Evolutionary conservation across 768 basidiomycete genomes (phyloP).

Genomic region (Coprinopsis cinerea): DNA sequence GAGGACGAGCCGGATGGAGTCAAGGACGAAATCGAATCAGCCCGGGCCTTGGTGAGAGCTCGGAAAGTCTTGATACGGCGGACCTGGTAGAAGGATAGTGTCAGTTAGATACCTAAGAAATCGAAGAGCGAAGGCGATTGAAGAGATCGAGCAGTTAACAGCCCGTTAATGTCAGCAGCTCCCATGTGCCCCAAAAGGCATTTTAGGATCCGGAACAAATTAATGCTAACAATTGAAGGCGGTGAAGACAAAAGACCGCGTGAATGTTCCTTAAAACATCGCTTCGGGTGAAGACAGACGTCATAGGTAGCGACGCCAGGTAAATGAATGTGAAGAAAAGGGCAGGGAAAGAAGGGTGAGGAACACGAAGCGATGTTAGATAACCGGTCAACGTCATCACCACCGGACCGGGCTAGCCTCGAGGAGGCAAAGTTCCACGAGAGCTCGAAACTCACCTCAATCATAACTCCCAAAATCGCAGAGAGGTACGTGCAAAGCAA

Average conservation of each 20-base stretch:
- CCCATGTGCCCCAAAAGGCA: too few relatives aligned
- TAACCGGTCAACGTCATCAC: slow-evolving; percentile 1
- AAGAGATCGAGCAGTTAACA: too few relatives aligned
- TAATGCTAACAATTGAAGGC: too few relatives aligned
- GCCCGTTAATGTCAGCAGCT: too few relatives aligned
- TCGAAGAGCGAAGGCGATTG: background rate
- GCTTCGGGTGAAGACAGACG: too few relatives aligned
- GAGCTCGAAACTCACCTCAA: slow-evolving; percentile 58
- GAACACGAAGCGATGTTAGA: background rate
- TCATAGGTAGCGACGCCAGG: too few relatives aligned
- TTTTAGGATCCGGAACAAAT: too few relatives aligned
- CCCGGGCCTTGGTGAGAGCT: slow-evolving; percentile 35
- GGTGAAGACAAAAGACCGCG: too few relatives aligned
- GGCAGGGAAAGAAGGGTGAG: background rate
- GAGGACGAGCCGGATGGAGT: slow-evolving; percentile 18
- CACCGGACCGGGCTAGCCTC: background rate
- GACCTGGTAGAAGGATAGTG: slow-evolving; percentile 37
- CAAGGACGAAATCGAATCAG: slow-evolving; percentile 27
- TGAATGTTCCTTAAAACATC: too few relatives aligned
- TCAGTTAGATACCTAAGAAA: slow-evolving; percentile 9
- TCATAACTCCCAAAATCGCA: slow-evolving; percentile 88
- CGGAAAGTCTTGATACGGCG: slow-evolving; percentile 64
- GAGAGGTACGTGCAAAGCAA: slow-evolving; percentile 88
- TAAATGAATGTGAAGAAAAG: background rate
- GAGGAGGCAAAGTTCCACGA: slow-evolving; percentile 8